These are phyloP conservation scores for Spinacia oleracea DNA, from an alignment of 179 eudicot species.

Conservation along the genomic window DNA sequence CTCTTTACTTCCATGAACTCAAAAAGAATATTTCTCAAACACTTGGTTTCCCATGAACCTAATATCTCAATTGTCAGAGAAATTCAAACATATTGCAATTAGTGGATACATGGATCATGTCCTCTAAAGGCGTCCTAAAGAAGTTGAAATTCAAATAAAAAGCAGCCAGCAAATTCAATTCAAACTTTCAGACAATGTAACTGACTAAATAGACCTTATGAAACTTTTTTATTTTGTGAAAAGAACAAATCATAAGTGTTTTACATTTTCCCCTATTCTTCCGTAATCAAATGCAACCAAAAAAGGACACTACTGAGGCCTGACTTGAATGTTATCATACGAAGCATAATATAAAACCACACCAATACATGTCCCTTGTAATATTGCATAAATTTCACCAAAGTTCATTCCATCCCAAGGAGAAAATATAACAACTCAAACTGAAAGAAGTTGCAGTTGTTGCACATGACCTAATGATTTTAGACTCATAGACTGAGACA, in stretches of 20 bases:
- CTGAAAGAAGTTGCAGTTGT: neutral
- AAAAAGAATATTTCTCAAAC: too few relatives aligned
- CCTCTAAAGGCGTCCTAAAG: constrained; percentile 7
- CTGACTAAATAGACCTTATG: neutral
- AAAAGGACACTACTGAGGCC: neutral
- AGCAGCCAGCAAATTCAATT: neutral
- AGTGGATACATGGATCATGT: too few relatives aligned
- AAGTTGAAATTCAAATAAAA: neutral
- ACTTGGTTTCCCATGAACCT: too few relatives aligned
- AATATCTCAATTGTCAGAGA: too few relatives aligned
- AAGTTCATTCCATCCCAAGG: too few relatives aligned
- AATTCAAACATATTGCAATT: too few relatives aligned
- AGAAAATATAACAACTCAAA: too few relatives aligned
- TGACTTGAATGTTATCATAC: neutral
- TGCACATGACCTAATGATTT: neutral
- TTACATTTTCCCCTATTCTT: neutral
- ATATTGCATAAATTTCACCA: neutral
- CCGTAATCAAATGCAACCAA: neutral
- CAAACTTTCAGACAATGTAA: neutral
- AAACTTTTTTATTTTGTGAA: too few relatives aligned
- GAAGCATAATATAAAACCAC: neutral
- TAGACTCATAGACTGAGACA: neutral
- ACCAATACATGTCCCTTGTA: neutral
- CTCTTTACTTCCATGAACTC: too few relatives aligned
- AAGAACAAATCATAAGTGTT: too few relatives aligned